Evolutionary conservation across 345 rosid genomes (phyloP), one percentile per base, ranked within the genome.

Genomic region (Diplotaxis tenuifolia): DNA sequence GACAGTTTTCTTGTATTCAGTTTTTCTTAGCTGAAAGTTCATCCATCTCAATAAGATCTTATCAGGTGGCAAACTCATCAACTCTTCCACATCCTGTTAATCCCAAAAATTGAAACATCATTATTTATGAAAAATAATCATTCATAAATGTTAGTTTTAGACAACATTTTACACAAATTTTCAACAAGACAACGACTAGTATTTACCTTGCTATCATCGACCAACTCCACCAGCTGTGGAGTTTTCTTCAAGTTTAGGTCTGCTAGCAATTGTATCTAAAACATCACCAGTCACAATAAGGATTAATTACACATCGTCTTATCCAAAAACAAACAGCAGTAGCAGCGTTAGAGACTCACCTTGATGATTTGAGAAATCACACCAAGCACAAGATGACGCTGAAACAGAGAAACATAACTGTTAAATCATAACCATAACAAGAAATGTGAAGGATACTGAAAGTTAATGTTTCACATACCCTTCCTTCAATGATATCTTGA

Each of bases 381-480:
- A 71, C 99, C 97, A 56, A 95, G 96, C 73, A 95, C 92, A 77
- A 95, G 96, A 86, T 95, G 99, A 56, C 99, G 96, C 98, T 91
- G 89, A 72, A 77, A 29, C 28, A 69, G 61, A 84, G 71, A 50
- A 62, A 65, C 10, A 7, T 6, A 60, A 78, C 14, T 28, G 19
- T 78, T 67, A 20, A 11, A 7, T 31, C 34, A 68, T 23, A 59
- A 36, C 14, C 32, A 56, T 54, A 9, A 75, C 50, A 47, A 9
- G 10, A 14, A n/a, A 34, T 45, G 56, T n/a, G 36, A 65, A 16
- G 23, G 54, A 67, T 18, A 27, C 11, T 50, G 67, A 60, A 9
- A 65, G 42, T 10, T 25, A 45, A 27, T 65, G 10, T 38, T 25
- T 50, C 27, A 27, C 96, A 59, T 84, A 95, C 99, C 87, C 99